Evolutionary conservation across 768 basidiomycete species (phyloP), one percentile per base, ranked within the genome.

Genomic region (Naganishia randhawae): DNA sequence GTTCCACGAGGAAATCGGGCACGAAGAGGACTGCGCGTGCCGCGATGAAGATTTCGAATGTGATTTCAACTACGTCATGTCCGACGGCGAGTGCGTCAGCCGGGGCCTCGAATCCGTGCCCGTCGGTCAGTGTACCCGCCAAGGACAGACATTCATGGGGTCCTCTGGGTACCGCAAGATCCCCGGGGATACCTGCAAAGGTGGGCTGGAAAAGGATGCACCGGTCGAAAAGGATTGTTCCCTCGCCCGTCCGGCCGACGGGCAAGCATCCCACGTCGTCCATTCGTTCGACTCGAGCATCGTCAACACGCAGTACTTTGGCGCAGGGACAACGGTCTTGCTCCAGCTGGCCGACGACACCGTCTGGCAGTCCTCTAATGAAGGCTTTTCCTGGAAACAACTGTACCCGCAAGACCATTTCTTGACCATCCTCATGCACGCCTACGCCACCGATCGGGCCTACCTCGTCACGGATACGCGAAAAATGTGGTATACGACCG

Each of bases 341-440:
- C 86, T 91, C 45, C 88, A 90, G 7, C 84, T 96, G 3, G 77
- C 78, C 1, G 92, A 98, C 74, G 80, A 86, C 69, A 84, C 85
- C 0, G 83, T 98, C 64, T 98, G 92, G 92, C 93, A 97, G 81
- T 96, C 92, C 0, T 86, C 86, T 73, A 97, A 93, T 76, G 94
- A 99, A 80, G 96, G 95, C 0, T 92, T 91, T 80, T 87, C 87
- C 0, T 99, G 95, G 94, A 83, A 84, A 50, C 87, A 86, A 68
- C 83, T 88, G 16, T 81, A 78, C 75, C 83, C 85, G 0, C 83
- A 82, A 0, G 83, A 88, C 68, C 85, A 83, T 17, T 89, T 97
- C 82, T 81, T 96, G 39, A 87, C 85, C 0, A 89, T 97, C 80
- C 89, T 89, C 73, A 90, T 94, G 82, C 95, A 99, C 82, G 81